Percentiles rank a stretch among this genome's conserved stretches.
These are phyloP conservation scores for Cicer pinnatifidum DNA, from an alignment of 306 rosid species.

Conservation along the genomic window DNA sequence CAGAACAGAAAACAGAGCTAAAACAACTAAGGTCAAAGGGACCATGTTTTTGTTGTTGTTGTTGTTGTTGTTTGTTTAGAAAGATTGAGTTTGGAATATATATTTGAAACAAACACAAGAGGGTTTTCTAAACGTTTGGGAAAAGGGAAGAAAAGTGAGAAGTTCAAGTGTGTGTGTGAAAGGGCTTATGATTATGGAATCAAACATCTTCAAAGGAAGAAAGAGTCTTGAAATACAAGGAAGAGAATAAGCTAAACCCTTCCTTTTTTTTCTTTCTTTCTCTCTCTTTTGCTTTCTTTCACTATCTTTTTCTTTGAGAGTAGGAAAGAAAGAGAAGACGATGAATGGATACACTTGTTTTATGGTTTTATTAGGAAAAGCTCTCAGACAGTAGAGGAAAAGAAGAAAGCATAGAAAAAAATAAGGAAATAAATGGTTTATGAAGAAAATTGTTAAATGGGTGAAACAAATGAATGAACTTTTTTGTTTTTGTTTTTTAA, in stretches of 20 bases:
- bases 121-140: constrained; percentile 54
- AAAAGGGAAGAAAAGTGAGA: constrained; percentile 57
- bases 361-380: constrained; percentile 64
- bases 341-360: constrained; percentile 53
- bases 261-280: constrained; percentile 38
- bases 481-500: neutral
- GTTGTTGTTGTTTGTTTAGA: constrained; percentile 38
- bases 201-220: constrained; percentile 67
- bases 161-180: constrained; percentile 52
- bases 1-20: constrained; percentile 63
- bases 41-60: constrained; percentile 49
- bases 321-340: constrained; percentile 48
- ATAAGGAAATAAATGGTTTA: constrained; percentile 44
- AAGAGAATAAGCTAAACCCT: constrained; percentile 64
- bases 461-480: neutral
- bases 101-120: constrained; percentile 51
- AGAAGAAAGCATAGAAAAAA: constrained; percentile 39
- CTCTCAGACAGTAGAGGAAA: constrained; percentile 45
- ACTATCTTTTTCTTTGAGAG: constrained; percentile 53
- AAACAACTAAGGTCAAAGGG: constrained; percentile 52
- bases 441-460: constrained; percentile 41
- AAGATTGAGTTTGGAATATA: constrained; percentile 59
- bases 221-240: constrained; percentile 80
- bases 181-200: constrained; percentile 59
- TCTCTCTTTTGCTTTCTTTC: constrained; percentile 48